Evolutionary conservation across 371 early-diverging fungal genomes (phyloP), one percentile per base, ranked within the genome.

Genomic region (Mucor racemosus): DNA sequence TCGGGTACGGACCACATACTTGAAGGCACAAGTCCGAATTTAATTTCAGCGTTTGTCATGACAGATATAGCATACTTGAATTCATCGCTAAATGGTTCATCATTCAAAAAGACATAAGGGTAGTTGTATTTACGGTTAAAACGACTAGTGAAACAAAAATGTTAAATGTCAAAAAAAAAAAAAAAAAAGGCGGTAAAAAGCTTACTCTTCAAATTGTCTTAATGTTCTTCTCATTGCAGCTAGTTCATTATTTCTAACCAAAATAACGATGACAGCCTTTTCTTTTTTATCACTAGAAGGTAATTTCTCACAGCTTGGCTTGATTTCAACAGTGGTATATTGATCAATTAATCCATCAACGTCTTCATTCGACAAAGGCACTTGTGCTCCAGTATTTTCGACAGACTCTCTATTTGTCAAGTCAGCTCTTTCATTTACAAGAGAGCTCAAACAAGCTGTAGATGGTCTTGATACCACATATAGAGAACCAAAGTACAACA

Each of bases 41-140:
- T 66, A n/a, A 84, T 71, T 17, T 84, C 75, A 15, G 88, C 88
- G n/a, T 80, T 72, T 38, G 92, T 92, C 72, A 91, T 64, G 75
- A 84, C 80, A n/a, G 64, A 78, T 36, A 90, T 81, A 5, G 82
- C 80, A 26, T 65, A 56, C 60, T 82, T 89, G 73, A 93, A 92
- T 66, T 89, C 84, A 1, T 88, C 84, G 3, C 85, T 86, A 63
- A 98, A 99, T 9, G 88, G 91, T 14, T 79, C 88, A 54, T 98
- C 92, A 78, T 94, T 93, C 41, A 94, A 82, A 67, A 93, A 92
- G 19, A 99, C 91, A 71, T 96, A 97, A 0, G 97, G 97, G 77
- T 99, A 98, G 55, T 84, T 73, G 74, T 84, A 94, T 44, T 85
- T 82, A 26, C 80, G 81, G 71, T 99, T 99, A 76, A 97, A 97